Conservation (phyloP, 192 early-diverging fungal genomes). For the Coemansia sp. region DNA sequence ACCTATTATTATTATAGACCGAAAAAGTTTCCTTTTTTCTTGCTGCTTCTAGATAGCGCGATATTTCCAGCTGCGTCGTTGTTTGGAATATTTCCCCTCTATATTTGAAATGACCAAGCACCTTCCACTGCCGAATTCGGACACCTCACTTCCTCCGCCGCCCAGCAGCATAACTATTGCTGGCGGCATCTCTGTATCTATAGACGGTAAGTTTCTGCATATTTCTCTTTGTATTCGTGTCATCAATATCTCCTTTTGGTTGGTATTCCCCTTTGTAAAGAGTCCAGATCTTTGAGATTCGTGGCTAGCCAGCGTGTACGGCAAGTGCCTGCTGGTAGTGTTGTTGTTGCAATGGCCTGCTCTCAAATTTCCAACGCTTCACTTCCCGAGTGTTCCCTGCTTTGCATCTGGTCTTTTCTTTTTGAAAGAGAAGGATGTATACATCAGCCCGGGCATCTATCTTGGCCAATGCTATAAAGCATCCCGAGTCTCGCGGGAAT, state of each 20-base stretch:
- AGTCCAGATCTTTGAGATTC: constrained; percentile 1
- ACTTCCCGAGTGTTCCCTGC: not conserved
- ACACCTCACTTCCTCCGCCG: constrained; percentile 29
- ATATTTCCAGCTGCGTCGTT: not conserved
- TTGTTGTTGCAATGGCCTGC: not conserved
- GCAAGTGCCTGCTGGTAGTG: not conserved
- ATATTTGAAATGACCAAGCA: constrained; percentile 35
- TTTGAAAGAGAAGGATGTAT: not conserved
- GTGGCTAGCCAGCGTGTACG: not conserved
- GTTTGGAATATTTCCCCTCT: constrained; percentile 1
- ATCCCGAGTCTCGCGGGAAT: not conserved
- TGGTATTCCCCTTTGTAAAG: not conserved
- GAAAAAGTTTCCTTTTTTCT: constrained; percentile 1
- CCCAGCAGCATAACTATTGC: constrained; percentile 33
- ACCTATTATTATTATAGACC: constrained; percentile 2
- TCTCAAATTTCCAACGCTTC: not conserved
- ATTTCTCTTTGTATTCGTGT: not conserved
- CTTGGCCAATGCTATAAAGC: not conserved
- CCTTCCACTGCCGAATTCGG: constrained; percentile 37
- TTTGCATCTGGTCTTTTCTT: not conserved
- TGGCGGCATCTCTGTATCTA: constrained; percentile 26
- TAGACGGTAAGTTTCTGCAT: constrained; percentile 41
- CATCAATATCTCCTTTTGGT: not conserved
- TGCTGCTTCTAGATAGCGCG: not conserved
- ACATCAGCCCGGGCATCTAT: not conserved